Percentiles rank a stretch among this genome's conserved stretches.
Evolutionary conservation across 2,329 filamentous ascomycete species (phyloP).

Genomic region (Cladosporium sp.): DNA sequence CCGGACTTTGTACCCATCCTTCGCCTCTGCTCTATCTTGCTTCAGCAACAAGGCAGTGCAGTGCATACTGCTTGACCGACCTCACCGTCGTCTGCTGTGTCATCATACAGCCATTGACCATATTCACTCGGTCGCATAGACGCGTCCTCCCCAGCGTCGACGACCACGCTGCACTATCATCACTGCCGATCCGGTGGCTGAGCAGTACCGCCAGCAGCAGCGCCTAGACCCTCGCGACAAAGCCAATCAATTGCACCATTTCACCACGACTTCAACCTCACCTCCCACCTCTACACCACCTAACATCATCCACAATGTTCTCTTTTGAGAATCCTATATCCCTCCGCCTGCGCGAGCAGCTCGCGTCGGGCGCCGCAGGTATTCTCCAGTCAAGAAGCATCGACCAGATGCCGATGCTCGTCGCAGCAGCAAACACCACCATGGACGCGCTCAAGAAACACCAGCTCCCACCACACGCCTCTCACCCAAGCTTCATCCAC

Average conservation of each 20-base stretch:
- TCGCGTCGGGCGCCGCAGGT: slow-evolving; percentile 35
- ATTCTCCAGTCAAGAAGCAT: slow-evolving; percentile 39
- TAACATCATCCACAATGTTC: background rate
- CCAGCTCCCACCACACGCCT: slow-evolving; percentile 33
- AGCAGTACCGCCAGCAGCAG: background rate
- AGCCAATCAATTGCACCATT: background rate
- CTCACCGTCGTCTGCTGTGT: background rate
- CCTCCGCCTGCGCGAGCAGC: slow-evolving; percentile 38
- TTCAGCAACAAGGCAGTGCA: background rate
- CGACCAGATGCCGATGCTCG: slow-evolving; percentile 28
- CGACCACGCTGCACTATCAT: background rate
- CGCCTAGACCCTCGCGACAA: background rate
- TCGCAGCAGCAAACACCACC: slow-evolving; percentile 35
- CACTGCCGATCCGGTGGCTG: slow-evolving; percentile 8
- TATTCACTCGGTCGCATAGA: background rate
- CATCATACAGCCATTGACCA: background rate
- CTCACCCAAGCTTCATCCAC: slow-evolving; percentile 66
- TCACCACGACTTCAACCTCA: background rate
- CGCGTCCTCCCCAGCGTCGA: background rate
- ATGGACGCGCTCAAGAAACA: slow-evolving; percentile 31
- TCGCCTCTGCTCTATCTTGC: background rate
- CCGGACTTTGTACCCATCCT: slow-evolving; percentile 8
- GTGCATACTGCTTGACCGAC: background rate
- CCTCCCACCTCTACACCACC: background rate
- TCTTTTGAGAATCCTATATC: slow-evolving; percentile 33